These are phyloP conservation scores for Deakozyma indianensis DNA, from an alignment of 805 yeast species.

Conservation along the genomic window DNA sequence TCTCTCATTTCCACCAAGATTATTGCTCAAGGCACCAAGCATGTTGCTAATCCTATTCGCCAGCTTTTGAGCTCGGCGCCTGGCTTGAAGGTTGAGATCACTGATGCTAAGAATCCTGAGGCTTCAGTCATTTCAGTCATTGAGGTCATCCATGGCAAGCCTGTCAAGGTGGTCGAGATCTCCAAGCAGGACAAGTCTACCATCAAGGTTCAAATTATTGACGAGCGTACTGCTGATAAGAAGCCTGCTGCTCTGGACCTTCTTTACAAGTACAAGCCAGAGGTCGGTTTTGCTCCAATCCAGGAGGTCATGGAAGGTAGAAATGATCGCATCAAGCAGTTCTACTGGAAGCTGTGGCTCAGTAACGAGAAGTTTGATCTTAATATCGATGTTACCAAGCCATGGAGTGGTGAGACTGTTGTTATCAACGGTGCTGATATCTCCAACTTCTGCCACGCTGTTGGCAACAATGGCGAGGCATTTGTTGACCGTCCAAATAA, in stretches of 20 bases:
- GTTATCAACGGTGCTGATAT: slow-evolving; percentile 63
- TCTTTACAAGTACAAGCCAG: slow-evolving; percentile 64
- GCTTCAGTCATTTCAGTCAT: slow-evolving; percentile 49
- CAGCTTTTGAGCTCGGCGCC: slow-evolving; percentile 66
- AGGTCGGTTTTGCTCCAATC: slow-evolving; percentile 92
- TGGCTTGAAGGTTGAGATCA: slow-evolving; percentile 48
- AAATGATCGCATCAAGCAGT: slow-evolving; percentile 83
- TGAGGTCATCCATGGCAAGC: slow-evolving; percentile 62
- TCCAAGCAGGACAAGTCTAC: slow-evolving; percentile 33
- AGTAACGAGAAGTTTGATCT: slow-evolving; percentile 49
- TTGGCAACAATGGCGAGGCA: slow-evolving; percentile 94
- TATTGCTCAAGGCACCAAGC: slow-evolving; percentile 75
- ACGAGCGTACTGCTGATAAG: slow-evolving; percentile 73
- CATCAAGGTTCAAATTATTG: slow-evolving; percentile 65
- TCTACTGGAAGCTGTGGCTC: slow-evolving; percentile 97
- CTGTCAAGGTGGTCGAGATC: slow-evolving; percentile 45
- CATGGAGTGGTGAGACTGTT: slow-evolving; percentile 55
- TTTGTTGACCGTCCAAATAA: slow-evolving; percentile 76
- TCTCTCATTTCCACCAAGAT: slow-evolving; percentile 72
- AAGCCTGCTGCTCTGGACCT: slow-evolving; percentile 63
- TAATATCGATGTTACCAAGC: slow-evolving; percentile 47
- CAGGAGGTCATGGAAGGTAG: slow-evolving; percentile 80
- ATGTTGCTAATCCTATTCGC: slow-evolving; percentile 63
- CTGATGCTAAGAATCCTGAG: slow-evolving; percentile 32
- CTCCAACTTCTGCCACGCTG: slow-evolving; percentile 89